A percentile compares a stretch with the other conserved stretches of the same genome.
Evolutionary conservation across 2,329 filamentous ascomycete genomes (phyloP).

Genomic region (Didymella sp.): DNA sequence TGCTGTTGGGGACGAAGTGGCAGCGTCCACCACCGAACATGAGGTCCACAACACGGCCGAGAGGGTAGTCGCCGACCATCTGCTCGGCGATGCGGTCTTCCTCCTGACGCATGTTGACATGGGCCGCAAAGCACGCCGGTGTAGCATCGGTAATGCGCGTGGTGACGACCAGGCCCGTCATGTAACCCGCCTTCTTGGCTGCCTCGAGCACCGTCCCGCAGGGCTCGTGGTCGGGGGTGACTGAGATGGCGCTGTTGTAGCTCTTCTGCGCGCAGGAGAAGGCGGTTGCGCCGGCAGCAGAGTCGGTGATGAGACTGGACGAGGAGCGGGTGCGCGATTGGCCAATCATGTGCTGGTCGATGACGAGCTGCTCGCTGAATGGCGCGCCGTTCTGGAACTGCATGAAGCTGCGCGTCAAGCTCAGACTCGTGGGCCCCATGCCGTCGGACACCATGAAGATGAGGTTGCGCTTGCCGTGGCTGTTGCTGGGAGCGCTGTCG

Average conservation of each 20-base stretch:
- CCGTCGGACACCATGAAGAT: conserved; percentile 99
- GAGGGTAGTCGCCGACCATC: conserved; percentile 84
- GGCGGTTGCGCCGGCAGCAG: conserved; percentile 94
- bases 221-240: conserved; percentile 81
- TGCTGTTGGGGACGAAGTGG: conserved; percentile 86
- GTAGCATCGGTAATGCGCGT: conserved; percentile 96
- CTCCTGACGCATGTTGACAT: conserved; percentile 79
- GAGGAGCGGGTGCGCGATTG: conserved; percentile 85
- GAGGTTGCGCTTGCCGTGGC: conserved; percentile 79
- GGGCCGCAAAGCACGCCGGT: conserved; percentile 90
- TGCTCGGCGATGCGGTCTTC: conserved; percentile 93
- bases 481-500: conserved; percentile 39
- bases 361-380: conserved; percentile 73
- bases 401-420: conserved; percentile 83
- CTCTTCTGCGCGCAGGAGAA: conserved; percentile 93
- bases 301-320: conserved; percentile 89
- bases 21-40: conserved; percentile 93
- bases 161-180: conserved; percentile 92
- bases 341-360: conserved; percentile 91
- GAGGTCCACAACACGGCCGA: conserved; percentile 87
- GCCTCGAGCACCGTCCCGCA: conserved; percentile 95
- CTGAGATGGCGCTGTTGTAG: conserved; percentile 95
- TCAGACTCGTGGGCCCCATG: conserved; percentile 93
- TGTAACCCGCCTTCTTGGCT: conserved; percentile 88
- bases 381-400: conserved; percentile 79